Percentiles rank a stretch among this genome's conserved stretches.
These are phyloP conservation scores for Panicum miliaceum DNA, from an alignment of 176 grass and related monocot species.

Conservation along the genomic window DNA sequence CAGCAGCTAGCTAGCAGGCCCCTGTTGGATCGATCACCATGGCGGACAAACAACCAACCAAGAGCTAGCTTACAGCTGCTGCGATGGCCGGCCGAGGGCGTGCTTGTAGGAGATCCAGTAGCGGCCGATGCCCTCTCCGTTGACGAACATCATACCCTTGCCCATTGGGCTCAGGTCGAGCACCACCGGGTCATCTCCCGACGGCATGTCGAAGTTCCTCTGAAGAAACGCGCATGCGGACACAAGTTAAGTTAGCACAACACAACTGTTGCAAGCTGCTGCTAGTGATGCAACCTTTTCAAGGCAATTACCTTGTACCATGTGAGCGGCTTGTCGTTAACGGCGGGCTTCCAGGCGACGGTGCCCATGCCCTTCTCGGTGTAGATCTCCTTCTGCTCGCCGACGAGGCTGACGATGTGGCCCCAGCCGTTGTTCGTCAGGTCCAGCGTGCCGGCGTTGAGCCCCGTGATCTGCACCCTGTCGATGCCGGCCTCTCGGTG, in stretches of 20 bases:
- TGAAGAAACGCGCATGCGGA: background rate
- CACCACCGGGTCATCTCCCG: constrained; percentile 59
- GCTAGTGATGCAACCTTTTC: background rate
- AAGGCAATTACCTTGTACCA: constrained; percentile 62
- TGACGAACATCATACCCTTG: constrained; percentile 74
- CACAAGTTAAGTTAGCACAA: background rate
- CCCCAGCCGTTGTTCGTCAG: constrained; percentile 77
- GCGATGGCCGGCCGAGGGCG: constrained; percentile 74
- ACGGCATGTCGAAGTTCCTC: constrained; percentile 66
- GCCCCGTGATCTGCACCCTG: constrained; percentile 59
- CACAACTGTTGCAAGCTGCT: background rate
- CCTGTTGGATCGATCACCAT: background rate
- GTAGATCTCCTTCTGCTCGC: constrained; percentile 58
- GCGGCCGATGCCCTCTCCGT: constrained; percentile 67
- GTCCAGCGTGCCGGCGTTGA: constrained; percentile 84
- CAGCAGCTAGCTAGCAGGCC: background rate
- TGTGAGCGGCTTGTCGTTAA: constrained; percentile 37
- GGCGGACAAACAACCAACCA: background rate
- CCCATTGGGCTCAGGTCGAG: constrained; percentile 74
- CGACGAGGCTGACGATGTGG: constrained; percentile 62
- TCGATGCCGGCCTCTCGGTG: constrained; percentile 61
- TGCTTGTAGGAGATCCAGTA: constrained; percentile 81
- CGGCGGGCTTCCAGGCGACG: constrained; percentile 57
- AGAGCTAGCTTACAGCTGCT: constrained; percentile 52
- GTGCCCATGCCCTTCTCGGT: constrained; percentile 46